These are phyloP conservation scores for Acanthamoeba castellanii DNA, from an alignment of 208 protist species.

Conservation along the genomic window DNA sequence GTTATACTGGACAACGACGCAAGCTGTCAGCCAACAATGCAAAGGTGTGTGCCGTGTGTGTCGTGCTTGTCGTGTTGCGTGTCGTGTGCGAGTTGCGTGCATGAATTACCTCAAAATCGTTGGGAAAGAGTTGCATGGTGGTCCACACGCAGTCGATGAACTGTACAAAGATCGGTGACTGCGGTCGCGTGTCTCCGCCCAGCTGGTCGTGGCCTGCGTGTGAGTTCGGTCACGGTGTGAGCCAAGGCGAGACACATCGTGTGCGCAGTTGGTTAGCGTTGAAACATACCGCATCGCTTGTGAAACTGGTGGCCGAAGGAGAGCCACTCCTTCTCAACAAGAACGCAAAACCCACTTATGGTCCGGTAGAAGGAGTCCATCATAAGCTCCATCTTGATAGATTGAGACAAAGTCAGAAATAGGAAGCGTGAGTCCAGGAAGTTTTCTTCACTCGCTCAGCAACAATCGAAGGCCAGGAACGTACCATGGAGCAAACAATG, in stretches of 20 bases:
- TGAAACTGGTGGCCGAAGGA: slow-evolving; percentile 96
- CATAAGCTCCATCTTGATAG: slow-evolving; percentile 40
- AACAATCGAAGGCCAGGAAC: neutral
- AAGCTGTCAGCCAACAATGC: too few relatives aligned
- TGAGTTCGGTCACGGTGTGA: too few relatives aligned
- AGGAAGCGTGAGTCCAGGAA: neutral
- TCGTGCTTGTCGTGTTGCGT: too few relatives aligned
- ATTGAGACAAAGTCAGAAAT: neutral
- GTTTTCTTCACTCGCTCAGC: neutral
- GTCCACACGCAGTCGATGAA: slow-evolving; percentile 52
- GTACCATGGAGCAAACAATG: slow-evolving; percentile 26
- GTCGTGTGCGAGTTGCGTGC: neutral
- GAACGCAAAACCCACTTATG: slow-evolving; percentile 92
- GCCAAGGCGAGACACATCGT: too few relatives aligned
- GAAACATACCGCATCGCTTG: slow-evolving; percentile 88
- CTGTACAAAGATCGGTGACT: slow-evolving; percentile 67
- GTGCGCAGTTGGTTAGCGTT: too few relatives aligned
- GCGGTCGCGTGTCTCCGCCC: neutral
- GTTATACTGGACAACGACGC: slow-evolving; percentile 96
- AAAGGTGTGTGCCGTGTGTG: too few relatives aligned
- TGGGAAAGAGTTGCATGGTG: slow-evolving; percentile 76
- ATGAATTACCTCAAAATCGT: slow-evolving; percentile 89
- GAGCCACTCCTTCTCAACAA: slow-evolving; percentile 97
- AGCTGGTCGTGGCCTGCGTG: slow-evolving; percentile 47
- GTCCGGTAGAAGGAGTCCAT: slow-evolving; percentile 97